phyloP scores from a whole-genome alignment of 2,329 filamentous ascomycete genomes.

The Arthrinium puccinioides region DNA sequence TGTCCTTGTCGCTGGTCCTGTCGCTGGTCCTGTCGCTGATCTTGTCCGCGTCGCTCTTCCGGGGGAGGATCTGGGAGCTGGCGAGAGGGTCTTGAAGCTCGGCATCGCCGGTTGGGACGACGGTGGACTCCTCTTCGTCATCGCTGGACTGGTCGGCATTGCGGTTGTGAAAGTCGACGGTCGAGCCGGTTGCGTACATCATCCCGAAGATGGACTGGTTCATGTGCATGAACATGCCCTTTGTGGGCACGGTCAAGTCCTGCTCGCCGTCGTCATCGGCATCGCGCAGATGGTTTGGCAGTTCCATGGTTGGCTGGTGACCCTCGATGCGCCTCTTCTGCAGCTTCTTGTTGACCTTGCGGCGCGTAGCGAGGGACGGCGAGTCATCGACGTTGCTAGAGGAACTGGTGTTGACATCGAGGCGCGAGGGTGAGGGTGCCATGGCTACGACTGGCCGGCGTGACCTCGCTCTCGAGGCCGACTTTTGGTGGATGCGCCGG shows the following conservation, averaged over 20 bases:
- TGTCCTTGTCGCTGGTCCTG: slow-evolving; percentile 10
- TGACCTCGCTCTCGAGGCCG: too few species aligned
- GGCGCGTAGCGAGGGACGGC: slow-evolving; percentile 26
- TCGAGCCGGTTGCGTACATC: slow-evolving; percentile 80
- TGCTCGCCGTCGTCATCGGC: slow-evolving; percentile 42
- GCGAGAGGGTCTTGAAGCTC: background rate
- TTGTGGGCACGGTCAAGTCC: slow-evolving; percentile 34
- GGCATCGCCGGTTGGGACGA: slow-evolving; percentile 18
- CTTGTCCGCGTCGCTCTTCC: slow-evolving; percentile 24
- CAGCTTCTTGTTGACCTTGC: slow-evolving; percentile 33
- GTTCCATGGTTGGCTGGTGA: slow-evolving; percentile 35
- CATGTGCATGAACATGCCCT: slow-evolving; percentile 60
- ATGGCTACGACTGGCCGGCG: slow-evolving; percentile 10
- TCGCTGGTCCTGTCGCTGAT: slow-evolving; percentile 7
- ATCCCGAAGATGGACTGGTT: slow-evolving; percentile 93
- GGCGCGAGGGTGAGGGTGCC: slow-evolving; percentile 12
- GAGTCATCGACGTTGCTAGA: background rate
- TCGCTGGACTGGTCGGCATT: slow-evolving; percentile 77
- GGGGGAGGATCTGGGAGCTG: slow-evolving; percentile 20
- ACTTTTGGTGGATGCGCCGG: too few species aligned
- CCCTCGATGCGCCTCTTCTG: slow-evolving; percentile 34
- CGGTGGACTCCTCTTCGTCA: slow-evolving; percentile 62
- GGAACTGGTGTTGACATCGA: slow-evolving; percentile 3
- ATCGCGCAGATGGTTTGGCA: slow-evolving; percentile 46
- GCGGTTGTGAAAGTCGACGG: slow-evolving; percentile 71